A percentile compares a stretch with the other conserved stretches of the same genome.
phyloP scores from a whole-genome alignment of 331 rosid species.

The Saraca asoca region DNA sequence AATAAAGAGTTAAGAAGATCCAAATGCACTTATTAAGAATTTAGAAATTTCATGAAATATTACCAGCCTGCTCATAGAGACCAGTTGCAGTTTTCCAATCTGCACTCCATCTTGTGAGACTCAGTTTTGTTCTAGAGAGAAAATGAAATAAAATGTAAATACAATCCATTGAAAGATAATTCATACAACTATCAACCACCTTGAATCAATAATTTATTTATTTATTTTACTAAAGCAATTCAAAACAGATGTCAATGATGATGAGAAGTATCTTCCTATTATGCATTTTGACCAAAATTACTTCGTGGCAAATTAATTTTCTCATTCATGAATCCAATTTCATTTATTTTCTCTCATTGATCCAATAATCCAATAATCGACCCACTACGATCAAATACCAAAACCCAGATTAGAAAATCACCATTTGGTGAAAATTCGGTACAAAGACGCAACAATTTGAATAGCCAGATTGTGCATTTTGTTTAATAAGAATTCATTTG shows the following conservation, averaged over 20 bases:
- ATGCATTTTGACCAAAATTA: background rate
- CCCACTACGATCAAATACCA: background rate
- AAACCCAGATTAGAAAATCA: background rate
- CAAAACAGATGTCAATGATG: slow-evolving; percentile 13
- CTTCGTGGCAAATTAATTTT: background rate
- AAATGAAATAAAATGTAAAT: slow-evolving; percentile 1
- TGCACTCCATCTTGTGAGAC: slow-evolving; percentile 91
- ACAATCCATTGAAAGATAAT: slow-evolving; percentile 14
- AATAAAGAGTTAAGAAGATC: slow-evolving; percentile 17
- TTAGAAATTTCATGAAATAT: background rate
- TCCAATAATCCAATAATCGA: background rate
- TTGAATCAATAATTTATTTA: slow-evolving; percentile 20
- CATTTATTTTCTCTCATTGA: background rate
- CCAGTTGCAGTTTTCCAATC: slow-evolving; percentile 84
- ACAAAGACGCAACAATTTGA: background rate
- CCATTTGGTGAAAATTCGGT: background rate
- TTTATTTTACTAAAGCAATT: background rate
- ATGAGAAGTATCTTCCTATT: background rate
- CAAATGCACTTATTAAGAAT: slow-evolving; percentile 7
- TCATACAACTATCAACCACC: background rate
- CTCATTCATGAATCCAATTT: no score
- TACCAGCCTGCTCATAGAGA: slow-evolving; percentile 93
- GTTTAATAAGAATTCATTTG: background rate
- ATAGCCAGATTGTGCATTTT: background rate
- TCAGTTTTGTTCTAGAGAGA: slow-evolving; percentile 74